Evolutionary conservation across 768 basidiomycete species (phyloP).

Genomic region (Leccinum subgranulosum): DNA sequence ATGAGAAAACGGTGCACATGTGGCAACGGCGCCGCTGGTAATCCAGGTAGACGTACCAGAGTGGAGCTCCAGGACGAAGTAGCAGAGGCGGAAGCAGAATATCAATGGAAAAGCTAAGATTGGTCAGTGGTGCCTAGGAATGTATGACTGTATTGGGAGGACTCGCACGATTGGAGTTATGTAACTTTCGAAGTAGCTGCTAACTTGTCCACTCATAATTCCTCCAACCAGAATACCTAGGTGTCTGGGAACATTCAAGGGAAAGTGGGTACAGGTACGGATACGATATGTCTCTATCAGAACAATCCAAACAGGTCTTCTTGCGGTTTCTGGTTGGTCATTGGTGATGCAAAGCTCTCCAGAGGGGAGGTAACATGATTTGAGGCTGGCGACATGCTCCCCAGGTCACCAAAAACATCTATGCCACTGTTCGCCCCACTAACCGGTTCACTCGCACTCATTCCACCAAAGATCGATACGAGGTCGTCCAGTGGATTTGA

Average conservation of each 20-base stretch:
- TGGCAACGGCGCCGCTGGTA: background rate
- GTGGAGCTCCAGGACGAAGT: background rate
- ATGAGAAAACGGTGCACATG: background rate
- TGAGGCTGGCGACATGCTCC: constrained; percentile 5
- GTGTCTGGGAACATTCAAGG: background rate
- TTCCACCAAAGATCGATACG: constrained; percentile 84
- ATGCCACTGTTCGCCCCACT: constrained; percentile 11
- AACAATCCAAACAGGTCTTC: constrained; percentile 59
- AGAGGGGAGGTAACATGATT: constrained; percentile 13
- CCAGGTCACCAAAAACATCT: constrained; percentile 19
- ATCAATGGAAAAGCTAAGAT: background rate
- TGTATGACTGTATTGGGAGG: background rate
- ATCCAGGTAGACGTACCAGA: background rate
- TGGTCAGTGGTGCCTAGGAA: too few species aligned
- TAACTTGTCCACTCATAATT: background rate
- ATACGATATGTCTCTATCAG: constrained; percentile 25
- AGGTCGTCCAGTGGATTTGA: constrained; percentile 90
- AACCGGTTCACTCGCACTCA: constrained; percentile 27
- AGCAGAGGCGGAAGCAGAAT: background rate
- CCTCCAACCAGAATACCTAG: background rate
- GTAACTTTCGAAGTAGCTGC: too few species aligned
- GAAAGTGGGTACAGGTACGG: background rate
- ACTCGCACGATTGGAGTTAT: background rate
- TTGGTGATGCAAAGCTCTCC: constrained; percentile 19
- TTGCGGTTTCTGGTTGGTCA: constrained; percentile 34